These are phyloP conservation scores for Sclerospora graminicola DNA, from an alignment of 352 stramenopile species.

Conservation along the genomic window DNA sequence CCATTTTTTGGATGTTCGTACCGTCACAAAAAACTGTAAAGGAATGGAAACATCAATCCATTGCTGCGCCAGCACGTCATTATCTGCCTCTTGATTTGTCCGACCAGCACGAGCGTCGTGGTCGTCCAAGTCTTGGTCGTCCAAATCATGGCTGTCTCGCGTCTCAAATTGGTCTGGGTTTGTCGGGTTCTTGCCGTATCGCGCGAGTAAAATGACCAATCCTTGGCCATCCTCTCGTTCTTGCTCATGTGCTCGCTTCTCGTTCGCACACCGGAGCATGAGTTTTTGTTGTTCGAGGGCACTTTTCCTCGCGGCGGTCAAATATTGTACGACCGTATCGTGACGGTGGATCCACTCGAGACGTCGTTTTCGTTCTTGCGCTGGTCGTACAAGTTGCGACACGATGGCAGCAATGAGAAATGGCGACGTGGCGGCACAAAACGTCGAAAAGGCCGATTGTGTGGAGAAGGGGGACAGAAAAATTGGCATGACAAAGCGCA, in stretches of 20 bases:
- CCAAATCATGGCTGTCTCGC: slow-evolving; percentile 14
- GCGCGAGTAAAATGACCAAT: slow-evolving; percentile 57
- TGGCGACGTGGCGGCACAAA: slow-evolving; percentile 58
- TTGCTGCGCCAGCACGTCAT: slow-evolving; percentile 26
- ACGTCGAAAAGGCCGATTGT: slow-evolving; percentile 60
- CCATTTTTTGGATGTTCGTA: slow-evolving; percentile 8
- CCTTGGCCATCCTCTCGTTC: slow-evolving; percentile 32
- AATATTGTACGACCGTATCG: slow-evolving; percentile 44
- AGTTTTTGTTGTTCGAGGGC: slow-evolving; percentile 65
- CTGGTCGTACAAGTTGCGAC: slow-evolving; percentile 55
- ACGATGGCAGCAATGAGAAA: slow-evolving; percentile 58
- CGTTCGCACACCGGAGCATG: slow-evolving; percentile 49
- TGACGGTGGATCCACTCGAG: slow-evolving; percentile 33
- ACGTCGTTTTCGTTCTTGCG: slow-evolving; percentile 45
- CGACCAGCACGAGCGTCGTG: not conserved
- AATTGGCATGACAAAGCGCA: slow-evolving; percentile 77
- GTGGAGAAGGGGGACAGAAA: slow-evolving; percentile 66
- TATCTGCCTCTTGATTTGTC: slow-evolving; percentile 11
- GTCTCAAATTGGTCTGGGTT: slow-evolving; percentile 30
- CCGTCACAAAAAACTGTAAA: slow-evolving; percentile 73
- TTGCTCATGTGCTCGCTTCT: slow-evolving; percentile 47
- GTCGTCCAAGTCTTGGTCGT: slow-evolving; percentile 14
- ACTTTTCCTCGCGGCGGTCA: slow-evolving; percentile 35
- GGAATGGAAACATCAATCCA: slow-evolving; percentile 75
- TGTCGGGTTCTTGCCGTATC: slow-evolving; percentile 71